Evolutionary conservation across 2,329 filamentous ascomycete species (phyloP), one percentile per base, ranked within the genome.

Genomic region (Fonsecaea erecta): DNA sequence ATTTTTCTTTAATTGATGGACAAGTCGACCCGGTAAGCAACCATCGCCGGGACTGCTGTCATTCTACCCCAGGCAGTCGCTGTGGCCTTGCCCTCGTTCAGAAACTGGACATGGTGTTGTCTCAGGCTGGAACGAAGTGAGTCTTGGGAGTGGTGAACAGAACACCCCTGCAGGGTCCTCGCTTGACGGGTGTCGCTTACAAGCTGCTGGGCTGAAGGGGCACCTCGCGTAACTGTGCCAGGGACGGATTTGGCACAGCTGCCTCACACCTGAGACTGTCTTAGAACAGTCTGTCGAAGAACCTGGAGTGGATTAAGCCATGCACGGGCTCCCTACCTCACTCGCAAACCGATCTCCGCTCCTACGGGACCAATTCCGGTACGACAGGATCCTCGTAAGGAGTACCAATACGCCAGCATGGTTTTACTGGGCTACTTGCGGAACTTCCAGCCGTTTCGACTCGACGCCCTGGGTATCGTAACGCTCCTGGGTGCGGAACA

Each of bases 381-480:
- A n/a, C 37, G 16, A n/a, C 16, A 11, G 16, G 2, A 14, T n/a
- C 11, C 37, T 16, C 37, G 12, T n/a, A 6, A 14, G 4, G n/a
- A n/a, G 37, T 4, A 18, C 16, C 37, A 40, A 40, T 40, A 40
- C 14, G 16, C 37, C 37, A 40, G 8, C 16, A 40, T 40, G 37
- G 37, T 40, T 40, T n/a, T 40, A 16, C n/a, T 40, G 14, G 37
- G 37, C 37, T 40, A 40, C 37, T 16, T 40, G 14, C 14, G n/a
- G 8, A 40, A n/a, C 37, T 40, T 40, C 18, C 37, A 40, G 14
- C 53, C 53, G 16, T 70, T 65, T 56, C 26, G 56, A 21, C 32
- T 65, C n/a, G 63, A 65, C 28, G 63, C 63, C 14, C 46, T 65
- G 18, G 63, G 63, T 26, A 58, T 65, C 7, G 51, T 65, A 12